These are phyloP conservation scores for Candida maltosa DNA, from an alignment of 805 yeast species.

Conservation along the genomic window DNA sequence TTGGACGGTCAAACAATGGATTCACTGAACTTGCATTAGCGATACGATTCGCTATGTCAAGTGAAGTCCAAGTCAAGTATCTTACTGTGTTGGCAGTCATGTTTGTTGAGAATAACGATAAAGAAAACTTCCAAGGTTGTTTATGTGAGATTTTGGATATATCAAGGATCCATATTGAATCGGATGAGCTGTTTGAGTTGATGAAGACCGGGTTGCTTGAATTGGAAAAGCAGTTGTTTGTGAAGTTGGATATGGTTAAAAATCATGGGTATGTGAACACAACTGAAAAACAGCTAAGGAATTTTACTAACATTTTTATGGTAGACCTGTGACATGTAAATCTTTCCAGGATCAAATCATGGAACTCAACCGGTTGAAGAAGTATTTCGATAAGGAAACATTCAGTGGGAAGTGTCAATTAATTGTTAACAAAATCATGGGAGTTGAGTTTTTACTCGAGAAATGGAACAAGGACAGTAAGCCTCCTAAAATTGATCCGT, in stretches of 20 bases:
- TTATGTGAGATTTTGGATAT: slow-evolving; percentile 6
- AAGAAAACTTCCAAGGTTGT: slow-evolving; percentile 3
- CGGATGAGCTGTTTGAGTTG: neutral
- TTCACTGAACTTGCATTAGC: slow-evolving; percentile 5
- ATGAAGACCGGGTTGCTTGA: slow-evolving; percentile 4
- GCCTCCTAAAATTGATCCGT: neutral
- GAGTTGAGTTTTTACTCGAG: neutral
- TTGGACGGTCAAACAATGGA: slow-evolving; percentile 5
- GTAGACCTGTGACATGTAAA: neutral
- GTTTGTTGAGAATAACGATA: neutral
- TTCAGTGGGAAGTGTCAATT: slow-evolving; percentile 5
- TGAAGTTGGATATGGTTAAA: neutral
- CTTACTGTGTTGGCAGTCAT: slow-evolving; percentile 1
- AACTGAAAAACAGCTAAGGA: neutral
- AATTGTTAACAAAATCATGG: neutral
- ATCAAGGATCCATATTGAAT: neutral
- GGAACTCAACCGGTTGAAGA: neutral
- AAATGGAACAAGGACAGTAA: slow-evolving; percentile 4
- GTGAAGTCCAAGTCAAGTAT: slow-evolving; percentile 2
- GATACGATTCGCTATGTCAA: slow-evolving; percentile 3
- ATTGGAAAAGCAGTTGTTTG: neutral
- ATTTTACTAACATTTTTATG: too few species aligned
- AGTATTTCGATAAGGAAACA: neutral
- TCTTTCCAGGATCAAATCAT: slow-evolving; percentile 4
- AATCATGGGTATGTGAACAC: too few species aligned